Conservation (phyloP, 2,329 filamentous ascomycete species). For the Fusarium odoratissimum region DNA sequence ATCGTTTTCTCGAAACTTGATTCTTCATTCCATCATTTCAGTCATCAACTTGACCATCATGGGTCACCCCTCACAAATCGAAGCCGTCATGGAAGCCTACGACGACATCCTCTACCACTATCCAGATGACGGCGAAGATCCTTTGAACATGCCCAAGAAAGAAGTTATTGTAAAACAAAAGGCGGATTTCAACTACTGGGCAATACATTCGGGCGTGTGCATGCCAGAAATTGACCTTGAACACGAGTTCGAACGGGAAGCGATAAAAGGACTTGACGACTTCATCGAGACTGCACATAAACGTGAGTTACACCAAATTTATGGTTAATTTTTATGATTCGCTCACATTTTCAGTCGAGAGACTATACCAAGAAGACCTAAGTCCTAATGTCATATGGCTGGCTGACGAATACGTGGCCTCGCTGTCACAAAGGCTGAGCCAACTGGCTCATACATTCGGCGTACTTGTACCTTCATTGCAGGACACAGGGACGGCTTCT, state of each 20-base stretch:
- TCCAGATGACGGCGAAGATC: not conserved
- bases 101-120: not conserved
- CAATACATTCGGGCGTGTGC: not conserved
- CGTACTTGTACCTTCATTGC: not conserved
- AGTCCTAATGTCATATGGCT: not conserved
- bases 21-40: not conserved
- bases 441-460: not conserved
- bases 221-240: not conserved
- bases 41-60: not conserved
- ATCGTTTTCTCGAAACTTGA: not conserved
- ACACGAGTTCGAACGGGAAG: not conserved
- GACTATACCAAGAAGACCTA: not conserved
- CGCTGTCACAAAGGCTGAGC: not conserved
- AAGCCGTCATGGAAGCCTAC: not conserved
- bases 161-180: not conserved
- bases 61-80: not conserved
- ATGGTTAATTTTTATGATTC: not conserved
- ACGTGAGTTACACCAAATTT: not conserved
- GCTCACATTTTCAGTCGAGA: not conserved
- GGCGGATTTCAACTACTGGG: not conserved
- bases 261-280: not conserved
- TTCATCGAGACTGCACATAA: not conserved
- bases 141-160: not conserved
- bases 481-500: not conserved
- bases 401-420: not conserved